Conservation (phyloP, 1,139 yeast genomes). For the Blastobotrys aristatus region DNA sequence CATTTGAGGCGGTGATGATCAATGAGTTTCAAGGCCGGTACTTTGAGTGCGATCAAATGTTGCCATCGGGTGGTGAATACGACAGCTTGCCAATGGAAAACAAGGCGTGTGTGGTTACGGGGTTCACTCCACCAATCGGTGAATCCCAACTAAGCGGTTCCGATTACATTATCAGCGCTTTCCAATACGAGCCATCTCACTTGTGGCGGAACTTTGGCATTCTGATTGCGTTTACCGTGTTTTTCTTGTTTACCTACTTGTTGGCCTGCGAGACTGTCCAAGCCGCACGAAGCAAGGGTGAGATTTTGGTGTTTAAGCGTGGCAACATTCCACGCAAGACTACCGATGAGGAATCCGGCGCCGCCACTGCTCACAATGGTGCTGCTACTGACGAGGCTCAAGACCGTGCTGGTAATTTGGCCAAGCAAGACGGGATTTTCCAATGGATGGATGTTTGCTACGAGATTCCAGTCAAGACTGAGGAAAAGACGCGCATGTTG, state of each 20-base stretch:
- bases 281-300: conserved; percentile 81
- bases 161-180: conserved; percentile 45
- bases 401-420: conserved; percentile 22
- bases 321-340: conserved; percentile 35
- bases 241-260: conserved; percentile 55
- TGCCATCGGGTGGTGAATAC: conserved; percentile 52
- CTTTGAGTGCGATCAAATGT: conserved; percentile 41
- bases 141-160: conserved; percentile 51
- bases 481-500: conserved; percentile 41
- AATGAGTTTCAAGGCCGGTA: conserved; percentile 51
- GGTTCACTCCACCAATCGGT: conserved; percentile 43
- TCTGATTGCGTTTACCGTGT: conserved; percentile 48
- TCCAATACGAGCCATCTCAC: conserved; percentile 49
- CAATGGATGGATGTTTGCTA: conserved; percentile 78
- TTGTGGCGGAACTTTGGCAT: conserved; percentile 87
- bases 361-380: conserved; percentile 22
- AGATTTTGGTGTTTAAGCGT: conserved; percentile 61
- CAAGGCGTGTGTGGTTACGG: conserved; percentile 58
- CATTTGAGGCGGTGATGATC: conserved; percentile 62
- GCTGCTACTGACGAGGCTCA: conserved; percentile 15
- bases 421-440: conserved; percentile 44
- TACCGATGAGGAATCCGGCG: conserved; percentile 24
- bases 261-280: conserved; percentile 58
- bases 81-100: conserved; percentile 37
- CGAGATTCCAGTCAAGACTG: conserved; percentile 59